phyloP scores from a whole-genome alignment of 2,329 filamentous ascomycete genomes.

The Fusarium sp. region DNA sequence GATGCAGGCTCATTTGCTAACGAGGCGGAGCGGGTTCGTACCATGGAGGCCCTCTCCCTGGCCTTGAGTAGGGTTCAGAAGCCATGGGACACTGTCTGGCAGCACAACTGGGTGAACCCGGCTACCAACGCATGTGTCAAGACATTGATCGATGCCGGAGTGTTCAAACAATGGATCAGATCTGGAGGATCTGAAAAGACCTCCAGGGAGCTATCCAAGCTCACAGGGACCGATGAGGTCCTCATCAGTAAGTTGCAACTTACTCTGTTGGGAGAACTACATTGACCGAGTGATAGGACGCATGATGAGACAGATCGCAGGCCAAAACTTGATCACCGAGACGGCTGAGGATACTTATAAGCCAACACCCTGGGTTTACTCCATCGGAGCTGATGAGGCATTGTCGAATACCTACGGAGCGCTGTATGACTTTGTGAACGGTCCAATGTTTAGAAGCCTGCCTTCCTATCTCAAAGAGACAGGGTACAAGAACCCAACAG shows the following conservation, averaged over 20 bases:
- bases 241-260: conserved; percentile 46
- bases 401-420: conserved; percentile 48
- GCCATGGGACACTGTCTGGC: conserved; percentile 55
- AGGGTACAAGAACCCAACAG: conserved; percentile 50
- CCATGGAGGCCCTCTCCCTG: conserved; percentile 48
- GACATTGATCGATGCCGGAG: conserved; percentile 52
- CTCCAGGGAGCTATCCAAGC: conserved; percentile 46
- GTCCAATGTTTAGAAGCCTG: conserved; percentile 47
- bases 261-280: neutral
- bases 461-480: conserved; percentile 49
- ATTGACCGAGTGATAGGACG: conserved; percentile 38
- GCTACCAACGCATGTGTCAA: conserved; percentile 51
- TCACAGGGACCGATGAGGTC: conserved; percentile 48
- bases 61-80: conserved; percentile 49
- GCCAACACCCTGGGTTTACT: conserved; percentile 48
- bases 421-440: conserved; percentile 50
- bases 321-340: conserved; percentile 51
- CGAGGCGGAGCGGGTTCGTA: conserved; percentile 49
- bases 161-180: conserved; percentile 52
- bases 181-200: conserved; percentile 46
- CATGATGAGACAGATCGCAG: conserved; percentile 51
- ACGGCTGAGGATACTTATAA: conserved; percentile 49
- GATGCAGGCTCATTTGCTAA: conserved; percentile 45
- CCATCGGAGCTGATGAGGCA: conserved; percentile 45
- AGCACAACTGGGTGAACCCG: conserved; percentile 51